A percentile compares a stretch with the other conserved stretches of the same genome.
Conservation (phyloP, 169 alveolate species). For the Ichthyophthirius multifiliis region DNA sequence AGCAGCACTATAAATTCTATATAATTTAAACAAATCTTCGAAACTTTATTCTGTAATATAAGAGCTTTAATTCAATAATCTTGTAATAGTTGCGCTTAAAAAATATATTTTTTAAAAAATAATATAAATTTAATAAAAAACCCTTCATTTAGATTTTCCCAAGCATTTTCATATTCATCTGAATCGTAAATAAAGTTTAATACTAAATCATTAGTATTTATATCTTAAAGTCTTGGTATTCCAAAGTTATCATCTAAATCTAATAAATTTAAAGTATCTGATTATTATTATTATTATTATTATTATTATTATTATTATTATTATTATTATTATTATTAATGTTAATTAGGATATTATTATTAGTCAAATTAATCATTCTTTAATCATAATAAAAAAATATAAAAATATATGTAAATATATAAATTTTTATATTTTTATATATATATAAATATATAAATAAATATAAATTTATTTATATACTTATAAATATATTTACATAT, state of each 20-base stretch:
- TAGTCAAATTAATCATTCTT: no score
- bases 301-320: no score
- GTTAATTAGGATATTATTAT: no score
- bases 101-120: neutral
- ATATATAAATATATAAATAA: no score
- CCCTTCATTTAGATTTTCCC: conserved; percentile 18
- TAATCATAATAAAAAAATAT: no score
- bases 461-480: no score
- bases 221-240: neutral
- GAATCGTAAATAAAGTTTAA: neutral
- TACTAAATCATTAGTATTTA: conserved; percentile 8
- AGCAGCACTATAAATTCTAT: conserved; percentile 19
- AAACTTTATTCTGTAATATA: neutral
- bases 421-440: no score
- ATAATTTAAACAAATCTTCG: neutral
- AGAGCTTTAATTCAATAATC: neutral
- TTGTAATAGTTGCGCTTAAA: neutral
- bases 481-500: no score
- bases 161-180: conserved; percentile 15
- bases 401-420: no score
- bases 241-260: neutral
- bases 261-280: neutral
- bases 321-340: no score
- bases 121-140: neutral
- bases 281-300: no score